phyloP scores from a whole-genome alignment of 805 yeast species.

The Schwanniomyces occidentalis region DNA sequence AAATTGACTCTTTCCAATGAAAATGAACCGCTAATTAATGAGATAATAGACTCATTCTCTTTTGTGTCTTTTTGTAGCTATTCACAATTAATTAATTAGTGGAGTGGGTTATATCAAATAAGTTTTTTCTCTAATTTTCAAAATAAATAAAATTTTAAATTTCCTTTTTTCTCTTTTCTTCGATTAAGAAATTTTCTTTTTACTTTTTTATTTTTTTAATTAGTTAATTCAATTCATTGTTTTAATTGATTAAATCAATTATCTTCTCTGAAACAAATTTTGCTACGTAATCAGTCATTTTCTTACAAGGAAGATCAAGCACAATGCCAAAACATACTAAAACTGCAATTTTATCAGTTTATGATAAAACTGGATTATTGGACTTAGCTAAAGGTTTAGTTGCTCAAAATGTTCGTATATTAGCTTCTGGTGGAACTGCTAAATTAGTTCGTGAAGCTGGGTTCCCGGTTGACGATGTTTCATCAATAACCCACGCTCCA shows the following conservation, averaged over 20 bases:
- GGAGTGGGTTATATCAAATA: neutral
- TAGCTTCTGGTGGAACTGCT: constrained; percentile 98
- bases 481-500: constrained; percentile 95
- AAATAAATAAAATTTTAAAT: too few relatives aligned
- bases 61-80: too few relatives aligned
- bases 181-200: constrained; percentile 3
- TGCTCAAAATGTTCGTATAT: constrained; percentile 82
- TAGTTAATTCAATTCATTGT: constrained; percentile 1
- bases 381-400: constrained; percentile 95
- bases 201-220: neutral
- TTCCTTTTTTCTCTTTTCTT: constrained; percentile 1
- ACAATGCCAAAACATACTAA: constrained; percentile 47
- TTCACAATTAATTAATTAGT: too few relatives aligned
- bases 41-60: too few relatives aligned
- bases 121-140: too few relatives aligned
- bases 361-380: constrained; percentile 94
- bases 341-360: constrained; percentile 95
- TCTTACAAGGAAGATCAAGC: too few relatives aligned
- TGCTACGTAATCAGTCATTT: neutral
- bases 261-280: constrained; percentile 1
- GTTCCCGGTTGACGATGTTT: constrained; percentile 95
- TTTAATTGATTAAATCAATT: neutral
- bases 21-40: too few relatives aligned
- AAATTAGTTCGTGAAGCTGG: constrained; percentile 94
- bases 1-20: too few relatives aligned